Base-by-base conservation (phyloP, 768 basidiomycete species). In the Boletus tylopilopsis region DNA sequence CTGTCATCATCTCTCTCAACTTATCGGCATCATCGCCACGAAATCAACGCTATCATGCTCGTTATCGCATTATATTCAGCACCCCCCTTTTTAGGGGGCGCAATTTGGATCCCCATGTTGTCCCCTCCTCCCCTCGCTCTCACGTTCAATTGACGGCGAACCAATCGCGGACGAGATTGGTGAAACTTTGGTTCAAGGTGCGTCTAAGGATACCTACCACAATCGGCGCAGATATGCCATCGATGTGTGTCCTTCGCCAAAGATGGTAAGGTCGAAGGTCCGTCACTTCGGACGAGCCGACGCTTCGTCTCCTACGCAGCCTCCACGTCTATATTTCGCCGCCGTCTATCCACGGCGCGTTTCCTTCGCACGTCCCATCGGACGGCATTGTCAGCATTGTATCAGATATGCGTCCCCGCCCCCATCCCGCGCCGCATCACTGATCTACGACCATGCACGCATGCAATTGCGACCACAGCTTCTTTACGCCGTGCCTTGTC, bases 131-230 rank as follows among this genome's bases (percentile, higher is more conserved):
- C 15, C 10, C 35, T 12, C 32, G 15, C 47, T 61, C 59, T 46
- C 59, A 60, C 59, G 29, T 13, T 30, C 29, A 30, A 30, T 30
- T 13, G 59, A 32, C n/a, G 37, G 11, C 6, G 37, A 32, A 39
- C 49, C 59, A 43, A 57, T 60, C 46, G 21, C 13, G 19, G 39
- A 16, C 35, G 35, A 32, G 35, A 58, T 58, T 43, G 47, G 61
- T 58, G 32, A 43, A 60, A 60, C 59, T 45, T 61, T 60, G 42
- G 19, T 22, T 45, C 4, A 27, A 39, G 48, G 42, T 21, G 37
- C 48, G 23, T 29, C 24, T 12, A 27, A 47, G 10, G 11, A 30
- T 5, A n/a, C 29, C 6, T 19, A 33, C 59, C 46, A 6, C 38
- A 57, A 49, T 9, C 10, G 47, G 55, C 37, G 32, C 45, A 18